Base-by-base conservation (phyloP, 176 grass and related monocot genomes). In the Lolium rigidum region DNA sequence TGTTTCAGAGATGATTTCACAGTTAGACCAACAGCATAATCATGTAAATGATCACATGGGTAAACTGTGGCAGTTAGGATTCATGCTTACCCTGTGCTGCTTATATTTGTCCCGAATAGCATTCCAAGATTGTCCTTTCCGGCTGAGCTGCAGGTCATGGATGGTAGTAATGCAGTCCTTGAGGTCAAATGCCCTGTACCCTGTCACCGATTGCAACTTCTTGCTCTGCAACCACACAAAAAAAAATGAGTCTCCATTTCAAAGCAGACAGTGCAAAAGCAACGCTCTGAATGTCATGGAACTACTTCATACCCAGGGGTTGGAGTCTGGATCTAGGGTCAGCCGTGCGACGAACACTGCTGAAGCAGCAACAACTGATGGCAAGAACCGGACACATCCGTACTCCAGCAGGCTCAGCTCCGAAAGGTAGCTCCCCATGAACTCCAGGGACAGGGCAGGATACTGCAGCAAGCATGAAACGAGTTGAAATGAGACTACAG, bases 361-460 rank as follows among this genome's bases (percentile, higher is more conserved):
- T 0, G 97, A 94, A 47, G 97, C 97, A 59, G 92, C 94, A 88
- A 94, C 59, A 73, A 93, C 80, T 21, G 92, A 99, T 13, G 97
- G 94, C 86, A 99, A 86, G 82, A 97, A 94, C 76, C 80, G 83
- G 60, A 97, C 52, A 78, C 91, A 91, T 2, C 77, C 73, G 9
- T 94, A 99, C 50, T 99, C 94, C 78, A 99, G 22, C 59, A 99
- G 74, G 83, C 92, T 96, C 80, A 99, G 78, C 73, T 99, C 97
- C 15, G 88, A 38, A 52, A 97, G 94, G 65, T 94, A 99, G 84
- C 85, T 91, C 1, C 86, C 90, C 56, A 96, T 79, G 61, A 87
- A 96, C 54, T 99, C 92, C 39, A 96, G 39, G 6, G 17, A 61
- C 31, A 94, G 51, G 86, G 38, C 47, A 57, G 84, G 79, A 73